Evolutionary conservation across 202 grass and related monocot genomes (phyloP).

Genomic region (Setaria viridis): DNA sequence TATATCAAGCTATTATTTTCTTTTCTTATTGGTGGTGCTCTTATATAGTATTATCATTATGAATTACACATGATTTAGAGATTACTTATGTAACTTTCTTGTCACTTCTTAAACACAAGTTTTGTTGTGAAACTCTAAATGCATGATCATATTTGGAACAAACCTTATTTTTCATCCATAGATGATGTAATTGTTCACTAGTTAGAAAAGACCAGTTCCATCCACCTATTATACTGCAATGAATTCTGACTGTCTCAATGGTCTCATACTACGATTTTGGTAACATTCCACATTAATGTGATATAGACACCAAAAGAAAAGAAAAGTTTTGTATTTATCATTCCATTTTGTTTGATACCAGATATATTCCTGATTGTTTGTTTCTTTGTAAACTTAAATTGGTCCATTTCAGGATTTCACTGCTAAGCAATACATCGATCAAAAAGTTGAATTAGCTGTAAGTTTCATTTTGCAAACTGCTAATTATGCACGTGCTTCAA

Average conservation of each 20-base stretch:
- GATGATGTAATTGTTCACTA: background rate
- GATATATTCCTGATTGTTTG: background rate
- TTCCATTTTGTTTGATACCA: background rate
- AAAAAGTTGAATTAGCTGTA: slow-evolving; percentile 87
- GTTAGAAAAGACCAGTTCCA: slow-evolving; percentile 3
- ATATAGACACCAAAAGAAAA: slow-evolving; percentile 13
- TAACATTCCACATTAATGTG: background rate
- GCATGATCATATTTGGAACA: slow-evolving; percentile 1
- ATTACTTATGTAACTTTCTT: slow-evolving; percentile 6
- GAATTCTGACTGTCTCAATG: background rate
- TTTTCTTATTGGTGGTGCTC: background rate
- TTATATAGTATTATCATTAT: slow-evolving; percentile 31
- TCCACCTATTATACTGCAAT: background rate
- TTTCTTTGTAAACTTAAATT: slow-evolving; percentile 15
- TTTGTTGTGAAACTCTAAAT: slow-evolving; percentile 14
- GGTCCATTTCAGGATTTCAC: slow-evolving; percentile 64
- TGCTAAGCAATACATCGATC: slow-evolving; percentile 81
- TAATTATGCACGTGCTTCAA: slow-evolving; percentile 12
- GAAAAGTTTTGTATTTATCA: background rate
- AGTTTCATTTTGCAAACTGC: slow-evolving; percentile 31
- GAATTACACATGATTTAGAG: background rate
- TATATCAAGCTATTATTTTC: background rate
- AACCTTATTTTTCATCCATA: background rate
- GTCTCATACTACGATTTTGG: background rate
- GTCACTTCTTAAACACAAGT: background rate